phyloP scores from a whole-genome alignment of 495 filamentous ascomycete species.

The Coniosporium apollinis region DNA sequence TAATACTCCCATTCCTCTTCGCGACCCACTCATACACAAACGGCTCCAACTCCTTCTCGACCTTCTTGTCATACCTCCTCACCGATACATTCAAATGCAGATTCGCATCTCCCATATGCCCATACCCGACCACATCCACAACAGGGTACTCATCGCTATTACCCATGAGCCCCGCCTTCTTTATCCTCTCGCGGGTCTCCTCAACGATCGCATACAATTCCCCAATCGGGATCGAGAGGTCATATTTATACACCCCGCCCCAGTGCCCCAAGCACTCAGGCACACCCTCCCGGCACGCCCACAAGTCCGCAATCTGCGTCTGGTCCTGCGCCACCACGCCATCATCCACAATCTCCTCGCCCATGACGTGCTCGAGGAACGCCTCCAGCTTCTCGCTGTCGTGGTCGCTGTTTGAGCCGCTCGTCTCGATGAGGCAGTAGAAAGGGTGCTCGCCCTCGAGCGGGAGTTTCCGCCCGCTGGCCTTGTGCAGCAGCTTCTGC shows the following conservation, averaged over 20 bases:
- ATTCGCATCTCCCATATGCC: conserved; percentile 95
- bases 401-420: conserved; percentile 83
- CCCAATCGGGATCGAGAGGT: conserved; percentile 81
- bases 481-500: conserved; percentile 56
- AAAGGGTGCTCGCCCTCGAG: conserved; percentile 74
- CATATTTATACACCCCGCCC: conserved; percentile 96
- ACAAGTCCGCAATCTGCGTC: conserved; percentile 70
- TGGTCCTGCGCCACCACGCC: conserved; percentile 84
- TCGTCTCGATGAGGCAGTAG: conserved; percentile 93
- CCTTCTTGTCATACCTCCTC: conserved; percentile 65
- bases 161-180: conserved; percentile 56
- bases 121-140: conserved; percentile 82
- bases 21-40: conserved; percentile 96
- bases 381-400: conserved; percentile 56
- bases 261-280: conserved; percentile 76
- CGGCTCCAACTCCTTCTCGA: conserved; percentile 81
- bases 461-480: conserved; percentile 58
- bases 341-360: conserved; percentile 64
- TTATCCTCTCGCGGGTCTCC: conserved; percentile 55
- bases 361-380: conserved; percentile 85
- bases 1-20: conserved; percentile 74
- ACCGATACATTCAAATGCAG: conserved; percentile 80
- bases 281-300: conserved; percentile 88
- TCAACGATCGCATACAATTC: conserved; percentile 81
- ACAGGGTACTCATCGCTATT: conserved; percentile 65